Percentiles rank a stretch among this genome's conserved stretches.
These are phyloP conservation scores for Pyrrhoderma lamaoense DNA, from an alignment of 1,284 basidiomycete genomes.

Conservation along the genomic window DNA sequence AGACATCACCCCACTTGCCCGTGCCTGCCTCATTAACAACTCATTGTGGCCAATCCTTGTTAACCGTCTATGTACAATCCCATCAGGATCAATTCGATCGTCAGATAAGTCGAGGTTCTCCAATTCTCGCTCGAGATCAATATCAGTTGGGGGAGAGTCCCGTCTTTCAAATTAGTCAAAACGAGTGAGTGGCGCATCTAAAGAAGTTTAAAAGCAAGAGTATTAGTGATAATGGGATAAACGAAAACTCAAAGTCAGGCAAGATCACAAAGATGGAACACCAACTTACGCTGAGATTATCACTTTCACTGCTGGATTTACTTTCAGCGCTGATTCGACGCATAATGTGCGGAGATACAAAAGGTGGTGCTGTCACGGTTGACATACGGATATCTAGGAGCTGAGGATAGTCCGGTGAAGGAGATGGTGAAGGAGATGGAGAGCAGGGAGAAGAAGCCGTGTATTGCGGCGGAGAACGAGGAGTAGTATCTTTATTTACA, in stretches of 20 bases:
- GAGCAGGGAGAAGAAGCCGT: neutral
- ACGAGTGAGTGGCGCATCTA: constrained; percentile 1
- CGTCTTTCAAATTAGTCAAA: neutral
- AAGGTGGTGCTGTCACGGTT: no score
- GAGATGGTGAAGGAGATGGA: neutral
- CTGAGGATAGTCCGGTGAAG: neutral
- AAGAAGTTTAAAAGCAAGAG: neutral
- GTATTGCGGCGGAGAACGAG: neutral
- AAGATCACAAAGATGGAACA: neutral
- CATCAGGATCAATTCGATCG: constrained; percentile 8
- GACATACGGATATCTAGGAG: no score
- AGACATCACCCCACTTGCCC: constrained; percentile 1
- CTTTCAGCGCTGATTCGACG: no score
- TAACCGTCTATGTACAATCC: constrained; percentile 4
- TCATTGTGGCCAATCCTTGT: constrained; percentile 1
- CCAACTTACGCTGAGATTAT: no score
- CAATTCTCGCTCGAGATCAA: neutral
- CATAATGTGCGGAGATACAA: no score
- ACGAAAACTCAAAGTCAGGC: neutral
- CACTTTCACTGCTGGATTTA: no score
- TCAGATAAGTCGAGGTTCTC: constrained; percentile 11
- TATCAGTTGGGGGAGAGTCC: neutral
- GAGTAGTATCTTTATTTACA: neutral
- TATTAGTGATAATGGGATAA: neutral
- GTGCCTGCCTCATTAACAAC: constrained; percentile 4